Evolutionary conservation across 2,329 filamentous ascomycete genomes (phyloP).

Genomic region (Coniochaeta sp.): DNA sequence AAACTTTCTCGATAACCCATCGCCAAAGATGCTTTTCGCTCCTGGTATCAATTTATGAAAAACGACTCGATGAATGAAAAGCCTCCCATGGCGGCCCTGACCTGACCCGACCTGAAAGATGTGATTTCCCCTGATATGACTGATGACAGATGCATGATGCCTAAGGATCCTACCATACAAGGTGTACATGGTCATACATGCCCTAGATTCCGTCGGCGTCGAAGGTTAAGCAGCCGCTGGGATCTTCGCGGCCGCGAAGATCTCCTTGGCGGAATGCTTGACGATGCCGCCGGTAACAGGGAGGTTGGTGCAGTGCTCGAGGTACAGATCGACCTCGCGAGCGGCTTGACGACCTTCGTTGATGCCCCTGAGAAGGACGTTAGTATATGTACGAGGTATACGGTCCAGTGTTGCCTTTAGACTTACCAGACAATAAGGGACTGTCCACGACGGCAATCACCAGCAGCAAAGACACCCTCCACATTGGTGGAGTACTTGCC

Average conservation of each 20-base stretch:
- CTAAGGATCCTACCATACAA: background rate
- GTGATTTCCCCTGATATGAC: background rate
- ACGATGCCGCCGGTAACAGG: conserved; percentile 91
- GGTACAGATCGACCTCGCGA: conserved; percentile 83
- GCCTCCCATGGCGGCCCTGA: background rate
- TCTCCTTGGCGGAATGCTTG: conserved; percentile 70
- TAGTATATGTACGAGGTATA: conserved; percentile 18
- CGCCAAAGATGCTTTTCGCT: background rate
- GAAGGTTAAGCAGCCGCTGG: conserved; percentile 1
- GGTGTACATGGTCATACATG: background rate
- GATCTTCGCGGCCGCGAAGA: conserved; percentile 34
- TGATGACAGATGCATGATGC: background rate
- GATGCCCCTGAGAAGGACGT: conserved; percentile 61
- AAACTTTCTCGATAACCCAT: background rate
- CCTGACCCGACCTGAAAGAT: background rate
- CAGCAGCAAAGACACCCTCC: conserved; percentile 83
- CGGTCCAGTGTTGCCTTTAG: background rate
- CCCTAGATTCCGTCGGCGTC: background rate
- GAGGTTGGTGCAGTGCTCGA: conserved; percentile 70
- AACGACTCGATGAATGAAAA: background rate
- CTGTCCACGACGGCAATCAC: conserved; percentile 91
- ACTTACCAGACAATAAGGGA: conserved; percentile 91
- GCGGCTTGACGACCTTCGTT: conserved; percentile 93
- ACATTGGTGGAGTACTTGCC: conserved; percentile 87
- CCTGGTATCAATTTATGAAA: background rate